Conservation (phyloP, 495 filamentous ascomycete genomes). For the Xylaria cubensis region DNA sequence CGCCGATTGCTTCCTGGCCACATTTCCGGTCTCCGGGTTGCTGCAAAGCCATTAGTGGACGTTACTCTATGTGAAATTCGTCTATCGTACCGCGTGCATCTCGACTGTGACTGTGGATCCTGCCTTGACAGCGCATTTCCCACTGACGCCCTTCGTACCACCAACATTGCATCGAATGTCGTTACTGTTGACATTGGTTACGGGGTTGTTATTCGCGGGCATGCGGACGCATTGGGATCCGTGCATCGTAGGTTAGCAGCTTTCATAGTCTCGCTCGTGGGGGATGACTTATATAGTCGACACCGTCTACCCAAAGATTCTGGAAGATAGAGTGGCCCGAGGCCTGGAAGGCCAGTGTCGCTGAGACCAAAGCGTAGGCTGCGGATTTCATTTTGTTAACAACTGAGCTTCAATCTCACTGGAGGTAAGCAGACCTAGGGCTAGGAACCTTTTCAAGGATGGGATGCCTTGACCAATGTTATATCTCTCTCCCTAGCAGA, state of each 20-base stretch:
- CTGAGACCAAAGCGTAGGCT: constrained; percentile 35
- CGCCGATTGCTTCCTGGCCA: constrained; percentile 54
- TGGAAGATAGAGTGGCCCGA: constrained; percentile 48
- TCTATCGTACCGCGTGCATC: constrained; percentile 50
- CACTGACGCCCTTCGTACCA: constrained; percentile 30
- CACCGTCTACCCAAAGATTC: constrained; percentile 47
- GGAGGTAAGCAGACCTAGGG: constrained; percentile 14
- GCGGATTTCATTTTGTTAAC: constrained; percentile 43
- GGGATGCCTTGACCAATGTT: constrained; percentile 9
- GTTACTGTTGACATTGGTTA: constrained; percentile 48
- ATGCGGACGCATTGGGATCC: constrained; percentile 43
- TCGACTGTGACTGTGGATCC: constrained; percentile 55
- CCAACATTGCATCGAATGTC: constrained; percentile 52
- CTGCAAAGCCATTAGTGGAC: constrained; percentile 40
- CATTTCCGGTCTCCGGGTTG: constrained; percentile 56
- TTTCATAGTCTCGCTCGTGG: neutral
- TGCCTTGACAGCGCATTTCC: constrained; percentile 43
- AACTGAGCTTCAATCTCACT: constrained; percentile 7
- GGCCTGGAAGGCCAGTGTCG: constrained; percentile 40
- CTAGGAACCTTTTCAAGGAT: neutral
- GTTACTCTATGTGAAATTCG: constrained; percentile 28
- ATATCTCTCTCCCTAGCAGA: constrained; percentile 14
- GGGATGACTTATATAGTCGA: constrained; percentile 43
- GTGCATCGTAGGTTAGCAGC: constrained; percentile 30
- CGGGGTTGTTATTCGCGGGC: constrained; percentile 46